phyloP scores from a whole-genome alignment of 371 early-diverging fungal genomes.

The Dichotomocladium elegans region DNA sequence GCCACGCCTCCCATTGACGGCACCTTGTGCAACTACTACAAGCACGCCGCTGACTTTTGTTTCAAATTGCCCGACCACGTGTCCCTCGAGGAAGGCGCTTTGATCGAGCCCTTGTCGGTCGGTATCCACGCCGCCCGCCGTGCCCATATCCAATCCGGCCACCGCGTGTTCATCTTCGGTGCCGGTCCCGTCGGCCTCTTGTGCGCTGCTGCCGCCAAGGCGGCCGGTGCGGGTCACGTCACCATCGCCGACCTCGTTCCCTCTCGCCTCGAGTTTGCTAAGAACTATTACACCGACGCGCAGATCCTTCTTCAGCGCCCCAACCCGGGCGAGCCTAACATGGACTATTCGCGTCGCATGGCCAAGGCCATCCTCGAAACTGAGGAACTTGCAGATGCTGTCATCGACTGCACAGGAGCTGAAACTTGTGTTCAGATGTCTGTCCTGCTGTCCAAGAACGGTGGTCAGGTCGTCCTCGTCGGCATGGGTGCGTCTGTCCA shows the following conservation, averaged over 20 bases:
- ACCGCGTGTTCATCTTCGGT: slow-evolving; percentile 60
- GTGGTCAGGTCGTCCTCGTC: slow-evolving; percentile 44
- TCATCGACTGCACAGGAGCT: slow-evolving; percentile 51
- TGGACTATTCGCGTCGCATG: slow-evolving; percentile 37
- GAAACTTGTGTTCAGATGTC: slow-evolving; percentile 53
- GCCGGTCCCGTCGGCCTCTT: slow-evolving; percentile 60
- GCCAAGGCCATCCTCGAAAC: slow-evolving; percentile 18
- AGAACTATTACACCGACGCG: slow-evolving; percentile 42
- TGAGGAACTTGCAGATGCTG: slow-evolving; percentile 35
- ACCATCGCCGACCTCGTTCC: slow-evolving; percentile 39
- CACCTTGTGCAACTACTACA: slow-evolving; percentile 44
- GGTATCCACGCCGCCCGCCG: slow-evolving; percentile 55
- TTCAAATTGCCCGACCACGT: slow-evolving; percentile 52
- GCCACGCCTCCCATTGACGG: slow-evolving; percentile 55
- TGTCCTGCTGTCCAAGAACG: slow-evolving; percentile 38
- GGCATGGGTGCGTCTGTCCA: slow-evolving; percentile 50
- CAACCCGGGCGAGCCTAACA: slow-evolving; percentile 29
- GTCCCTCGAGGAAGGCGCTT: slow-evolving; percentile 55
- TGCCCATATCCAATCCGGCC: slow-evolving; percentile 59
- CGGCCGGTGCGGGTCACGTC: slow-evolving; percentile 47
- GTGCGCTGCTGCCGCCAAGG: slow-evolving; percentile 48
- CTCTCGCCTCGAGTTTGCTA: slow-evolving; percentile 42
- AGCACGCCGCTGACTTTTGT: slow-evolving; percentile 50
- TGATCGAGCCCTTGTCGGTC: slow-evolving; percentile 45
- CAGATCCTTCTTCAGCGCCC: slow-evolving; percentile 29